Evolutionary conservation across 805 yeast genomes (phyloP).

Genomic region (Lachancea cidri): DNA sequence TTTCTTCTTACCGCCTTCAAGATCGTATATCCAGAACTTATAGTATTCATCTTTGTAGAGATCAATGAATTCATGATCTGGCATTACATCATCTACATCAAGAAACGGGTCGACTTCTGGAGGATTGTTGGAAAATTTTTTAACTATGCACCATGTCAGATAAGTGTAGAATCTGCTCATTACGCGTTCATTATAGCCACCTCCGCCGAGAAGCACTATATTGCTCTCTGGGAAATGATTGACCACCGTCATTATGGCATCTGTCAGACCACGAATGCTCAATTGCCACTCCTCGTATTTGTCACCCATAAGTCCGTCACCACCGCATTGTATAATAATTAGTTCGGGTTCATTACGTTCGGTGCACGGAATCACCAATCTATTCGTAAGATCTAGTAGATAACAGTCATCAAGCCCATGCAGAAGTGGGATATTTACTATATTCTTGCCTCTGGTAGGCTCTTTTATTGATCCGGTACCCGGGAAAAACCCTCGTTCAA

Average conservation of each 20-base stretch:
- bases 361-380: slow-evolving; percentile 42
- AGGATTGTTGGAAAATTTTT: slow-evolving; percentile 7
- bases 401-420: slow-evolving; percentile 51
- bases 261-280: slow-evolving; percentile 45
- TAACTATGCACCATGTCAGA: slow-evolving; percentile 25
- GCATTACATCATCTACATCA: slow-evolving; percentile 37
- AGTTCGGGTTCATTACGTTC: slow-evolving; percentile 42
- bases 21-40: slow-evolving; percentile 45
- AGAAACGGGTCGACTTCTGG: slow-evolving; percentile 6
- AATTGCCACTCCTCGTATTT: slow-evolving; percentile 65
- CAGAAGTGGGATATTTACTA: slow-evolving; percentile 49
- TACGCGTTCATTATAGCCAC: slow-evolving; percentile 64
- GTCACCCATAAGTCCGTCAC: slow-evolving; percentile 69
- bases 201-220: slow-evolving; percentile 57
- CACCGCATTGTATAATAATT: slow-evolving; percentile 64
- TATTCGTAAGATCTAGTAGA: slow-evolving; percentile 34
- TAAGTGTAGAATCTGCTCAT: slow-evolving; percentile 54
- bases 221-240: slow-evolving; percentile 24
- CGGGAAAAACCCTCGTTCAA: slow-evolving; percentile 66
- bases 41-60: slow-evolving; percentile 40
- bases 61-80: slow-evolving; percentile 45
- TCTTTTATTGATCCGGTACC: slow-evolving; percentile 53
- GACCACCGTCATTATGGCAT: slow-evolving; percentile 27
- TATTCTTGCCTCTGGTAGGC: slow-evolving; percentile 36
- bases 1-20: slow-evolving; percentile 31